phyloP scores from a whole-genome alignment of 2,329 filamentous ascomycete genomes.

The Ophiostoma australiae region DNA sequence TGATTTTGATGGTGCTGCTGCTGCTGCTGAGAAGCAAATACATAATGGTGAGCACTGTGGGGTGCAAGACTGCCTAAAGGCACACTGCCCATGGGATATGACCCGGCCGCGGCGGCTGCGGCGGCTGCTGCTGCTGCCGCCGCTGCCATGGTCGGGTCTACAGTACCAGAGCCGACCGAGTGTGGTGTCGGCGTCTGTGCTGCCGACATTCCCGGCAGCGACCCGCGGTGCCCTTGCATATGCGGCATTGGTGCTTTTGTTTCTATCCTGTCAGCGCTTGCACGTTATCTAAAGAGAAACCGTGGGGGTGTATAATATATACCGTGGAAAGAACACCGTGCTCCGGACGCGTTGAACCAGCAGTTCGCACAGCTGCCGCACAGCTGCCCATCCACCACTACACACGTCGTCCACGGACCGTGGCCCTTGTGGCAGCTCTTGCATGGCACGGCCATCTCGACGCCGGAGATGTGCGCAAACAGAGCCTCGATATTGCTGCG shows the following conservation, averaged over 20 bases:
- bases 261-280: slow-evolving; percentile 17
- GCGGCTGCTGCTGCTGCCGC: slow-evolving; percentile 9
- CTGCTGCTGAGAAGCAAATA: neutral
- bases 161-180: slow-evolving; percentile 22
- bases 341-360: slow-evolving; percentile 59
- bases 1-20: neutral
- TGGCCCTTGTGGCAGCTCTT: slow-evolving; percentile 58
- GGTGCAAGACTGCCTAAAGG: neutral
- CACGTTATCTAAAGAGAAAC: neutral
- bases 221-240: slow-evolving; percentile 35
- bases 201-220: neutral
- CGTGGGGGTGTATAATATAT: slow-evolving; percentile 28
- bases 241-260: slow-evolving; percentile 33
- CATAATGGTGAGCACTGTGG: neutral
- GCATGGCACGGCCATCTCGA: slow-evolving; percentile 45
- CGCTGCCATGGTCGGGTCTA: slow-evolving; percentile 18
- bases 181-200: neutral
- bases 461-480: slow-evolving; percentile 53
- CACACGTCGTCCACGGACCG: slow-evolving; percentile 54
- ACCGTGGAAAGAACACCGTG: slow-evolving; percentile 58
- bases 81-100: slow-evolving; percentile 14
- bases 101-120: slow-evolving; percentile 18
- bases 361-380: slow-evolving; percentile 59
- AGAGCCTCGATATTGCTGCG: slow-evolving; percentile 57
- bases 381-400: slow-evolving; percentile 57